Conservation (phyloP, 192 early-diverging fungal species). For the Coemansia sp. region DNA sequence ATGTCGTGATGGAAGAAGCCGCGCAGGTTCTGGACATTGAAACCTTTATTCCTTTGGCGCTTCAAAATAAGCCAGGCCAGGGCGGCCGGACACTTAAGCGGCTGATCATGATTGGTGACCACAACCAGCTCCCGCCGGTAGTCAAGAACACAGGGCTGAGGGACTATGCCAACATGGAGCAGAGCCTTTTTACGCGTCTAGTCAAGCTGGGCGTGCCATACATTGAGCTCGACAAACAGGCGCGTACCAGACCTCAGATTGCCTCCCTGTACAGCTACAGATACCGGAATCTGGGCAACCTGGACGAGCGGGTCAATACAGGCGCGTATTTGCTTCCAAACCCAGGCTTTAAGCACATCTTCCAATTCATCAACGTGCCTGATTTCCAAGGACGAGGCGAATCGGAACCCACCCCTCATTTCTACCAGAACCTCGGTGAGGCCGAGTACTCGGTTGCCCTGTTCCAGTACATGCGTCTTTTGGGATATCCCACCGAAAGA, state of each 20-base stretch:
- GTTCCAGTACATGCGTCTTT: slow-evolving; percentile 93
- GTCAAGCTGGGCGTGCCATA: slow-evolving; percentile 92
- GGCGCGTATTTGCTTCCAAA: slow-evolving; percentile 70
- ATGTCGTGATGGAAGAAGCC: slow-evolving; percentile 95
- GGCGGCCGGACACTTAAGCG: slow-evolving; percentile 64
- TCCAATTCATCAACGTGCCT: slow-evolving; percentile 83
- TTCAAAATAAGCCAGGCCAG: slow-evolving; percentile 59
- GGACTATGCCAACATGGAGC: slow-evolving; percentile 89
- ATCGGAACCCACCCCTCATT: slow-evolving; percentile 78
- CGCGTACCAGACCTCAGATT: slow-evolving; percentile 75
- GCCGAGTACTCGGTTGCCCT: slow-evolving; percentile 96
- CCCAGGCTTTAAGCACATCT: slow-evolving; percentile 80
- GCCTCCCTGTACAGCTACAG: slow-evolving; percentile 85
- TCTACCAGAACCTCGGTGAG: slow-evolving; percentile 95
- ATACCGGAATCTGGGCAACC: slow-evolving; percentile 68
- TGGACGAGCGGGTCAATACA: slow-evolving; percentile 46
- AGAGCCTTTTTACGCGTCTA: slow-evolving; percentile 88
- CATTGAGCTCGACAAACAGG: slow-evolving; percentile 77
- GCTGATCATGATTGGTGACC: slow-evolving; percentile 95
- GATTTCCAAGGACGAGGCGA: slow-evolving; percentile 80
- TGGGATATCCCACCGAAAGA: slow-evolving; percentile 86
- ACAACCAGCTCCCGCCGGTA: slow-evolving; percentile 95
- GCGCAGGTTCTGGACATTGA: slow-evolving; percentile 95
- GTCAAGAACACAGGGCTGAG: slow-evolving; percentile 85
- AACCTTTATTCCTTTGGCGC: slow-evolving; percentile 85